Percentiles rank a stretch among this genome's conserved stretches.
Evolutionary conservation across 2,329 filamentous ascomycete species (phyloP).

Genomic region (Fusarium nelsonii): DNA sequence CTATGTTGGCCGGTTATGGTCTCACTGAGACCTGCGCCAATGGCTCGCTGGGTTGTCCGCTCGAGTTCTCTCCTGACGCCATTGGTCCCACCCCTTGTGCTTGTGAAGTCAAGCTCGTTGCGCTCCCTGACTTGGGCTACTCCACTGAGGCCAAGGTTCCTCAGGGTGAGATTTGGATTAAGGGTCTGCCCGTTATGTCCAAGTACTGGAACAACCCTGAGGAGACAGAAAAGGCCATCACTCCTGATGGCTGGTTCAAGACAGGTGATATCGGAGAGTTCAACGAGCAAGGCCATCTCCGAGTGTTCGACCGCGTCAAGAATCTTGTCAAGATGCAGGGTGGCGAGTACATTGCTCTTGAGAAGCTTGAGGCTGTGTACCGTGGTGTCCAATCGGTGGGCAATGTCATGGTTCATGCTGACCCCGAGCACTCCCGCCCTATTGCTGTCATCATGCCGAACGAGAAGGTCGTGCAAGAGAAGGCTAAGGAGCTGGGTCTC

Average conservation of each 20-base stretch:
- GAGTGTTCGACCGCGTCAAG: constrained; percentile 96
- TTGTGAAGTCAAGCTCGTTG: constrained; percentile 91
- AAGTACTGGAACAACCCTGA: constrained; percentile 89
- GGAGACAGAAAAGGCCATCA: constrained; percentile 83
- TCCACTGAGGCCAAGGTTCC: constrained; percentile 78
- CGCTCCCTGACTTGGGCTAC: constrained; percentile 91
- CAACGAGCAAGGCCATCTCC: constrained; percentile 81
- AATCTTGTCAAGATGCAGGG: constrained; percentile 96
- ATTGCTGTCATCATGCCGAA: constrained; percentile 83
- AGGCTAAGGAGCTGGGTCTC: constrained; percentile 72
- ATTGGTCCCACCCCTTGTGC: constrained; percentile 83
- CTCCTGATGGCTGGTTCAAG: constrained; percentile 94
- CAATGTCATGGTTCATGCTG: constrained; percentile 90
- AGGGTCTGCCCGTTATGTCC: constrained; percentile 78
- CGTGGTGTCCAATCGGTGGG: constrained; percentile 81
- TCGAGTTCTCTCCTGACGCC: constrained; percentile 82
- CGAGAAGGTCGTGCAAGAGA: constrained; percentile 71
- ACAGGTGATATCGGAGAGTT: constrained; percentile 96
- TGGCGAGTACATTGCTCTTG: constrained; percentile 96
- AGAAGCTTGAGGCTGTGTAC: constrained; percentile 95
- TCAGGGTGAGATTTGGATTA: constrained; percentile 93
- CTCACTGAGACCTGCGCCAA: constrained; percentile 93
- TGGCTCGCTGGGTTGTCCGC: constrained; percentile 83
- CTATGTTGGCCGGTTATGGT: constrained; percentile 95
- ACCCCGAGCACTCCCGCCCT: constrained; percentile 78